phyloP scores from a whole-genome alignment of 495 filamentous ascomycete species.

The Gamarada debralockiae region DNA sequence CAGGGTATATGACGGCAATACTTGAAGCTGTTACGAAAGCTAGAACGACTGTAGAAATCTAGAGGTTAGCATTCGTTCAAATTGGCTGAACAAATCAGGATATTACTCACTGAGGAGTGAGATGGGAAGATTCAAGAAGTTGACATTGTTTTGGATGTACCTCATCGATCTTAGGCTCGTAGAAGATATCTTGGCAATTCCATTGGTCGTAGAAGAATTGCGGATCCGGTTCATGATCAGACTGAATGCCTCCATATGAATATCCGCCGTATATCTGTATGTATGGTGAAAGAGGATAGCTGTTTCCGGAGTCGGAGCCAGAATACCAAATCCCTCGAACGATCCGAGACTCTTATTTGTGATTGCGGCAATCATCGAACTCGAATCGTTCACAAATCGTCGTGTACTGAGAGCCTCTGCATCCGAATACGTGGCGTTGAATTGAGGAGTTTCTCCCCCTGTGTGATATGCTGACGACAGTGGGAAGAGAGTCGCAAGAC shows the following conservation, averaged over 20 bases:
- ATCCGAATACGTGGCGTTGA: neutral
- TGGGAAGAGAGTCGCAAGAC: neutral
- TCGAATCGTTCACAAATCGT: slow-evolving; percentile 2
- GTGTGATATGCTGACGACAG: neutral
- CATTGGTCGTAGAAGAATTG: slow-evolving; percentile 6
- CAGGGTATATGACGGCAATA: slow-evolving; percentile 21
- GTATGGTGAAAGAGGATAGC: slow-evolving; percentile 12
- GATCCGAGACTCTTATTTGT: slow-evolving; percentile 4
- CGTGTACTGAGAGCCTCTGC: slow-evolving; percentile 1
- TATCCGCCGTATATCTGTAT: neutral
- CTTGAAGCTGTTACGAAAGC: slow-evolving; percentile 13
- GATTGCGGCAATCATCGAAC: slow-evolving; percentile 4
- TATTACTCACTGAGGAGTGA: neutral
- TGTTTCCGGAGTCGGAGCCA: slow-evolving; percentile 15
- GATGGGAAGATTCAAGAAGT: slow-evolving; percentile 9
- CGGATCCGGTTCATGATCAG: slow-evolving; percentile 16
- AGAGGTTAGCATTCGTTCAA: no score
- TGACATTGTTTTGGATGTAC: neutral
- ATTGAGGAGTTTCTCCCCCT: neutral
- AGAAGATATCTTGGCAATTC: neutral
- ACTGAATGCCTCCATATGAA: slow-evolving; percentile 4
- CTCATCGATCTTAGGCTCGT: slow-evolving; percentile 5
- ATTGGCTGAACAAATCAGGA: no score
- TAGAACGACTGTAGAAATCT: slow-evolving; percentile 5
- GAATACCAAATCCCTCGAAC: slow-evolving; percentile 7